phyloP scores from a whole-genome alignment of 148 eudicot species.

The Rhododendron molle region DNA sequence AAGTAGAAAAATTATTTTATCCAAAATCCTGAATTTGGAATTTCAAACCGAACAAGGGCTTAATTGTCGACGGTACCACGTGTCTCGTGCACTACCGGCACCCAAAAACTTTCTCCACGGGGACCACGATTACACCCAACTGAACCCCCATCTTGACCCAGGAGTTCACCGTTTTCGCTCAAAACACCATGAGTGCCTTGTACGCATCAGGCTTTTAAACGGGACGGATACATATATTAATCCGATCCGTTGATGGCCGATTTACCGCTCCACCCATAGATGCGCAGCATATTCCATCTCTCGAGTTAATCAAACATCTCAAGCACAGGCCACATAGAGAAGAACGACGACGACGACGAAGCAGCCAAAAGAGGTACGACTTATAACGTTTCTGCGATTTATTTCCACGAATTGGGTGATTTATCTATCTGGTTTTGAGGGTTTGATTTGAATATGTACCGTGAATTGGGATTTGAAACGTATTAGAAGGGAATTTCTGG shows the following conservation, averaged over 20 bases:
- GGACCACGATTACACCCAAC: not conserved
- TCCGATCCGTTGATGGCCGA: not conserved
- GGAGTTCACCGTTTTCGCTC: not conserved
- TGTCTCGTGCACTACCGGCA: no score
- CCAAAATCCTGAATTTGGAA: no score
- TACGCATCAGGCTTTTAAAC: not conserved
- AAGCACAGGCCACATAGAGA: not conserved
- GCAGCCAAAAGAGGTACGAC: not conserved
- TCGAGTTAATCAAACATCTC: not conserved
- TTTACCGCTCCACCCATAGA: not conserved
- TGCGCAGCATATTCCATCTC: slow-evolving; percentile 3
- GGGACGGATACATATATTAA: not conserved
- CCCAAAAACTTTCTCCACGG: no score
- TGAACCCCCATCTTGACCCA: not conserved
- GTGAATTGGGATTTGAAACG: not conserved
- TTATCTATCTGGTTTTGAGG: not conserved
- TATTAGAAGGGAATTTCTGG: not conserved
- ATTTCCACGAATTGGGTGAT: not conserved
- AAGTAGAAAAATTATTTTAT: no score
- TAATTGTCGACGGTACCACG: no score
- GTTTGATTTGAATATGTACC: not conserved
- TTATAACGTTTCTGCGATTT: not conserved
- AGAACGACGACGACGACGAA: not conserved
- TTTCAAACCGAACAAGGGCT: no score
- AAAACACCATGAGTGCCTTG: not conserved